These are phyloP conservation scores for Martensiomyces pterosporus DNA, from an alignment of 192 early-diverging fungal genomes.

Conservation along the genomic window DNA sequence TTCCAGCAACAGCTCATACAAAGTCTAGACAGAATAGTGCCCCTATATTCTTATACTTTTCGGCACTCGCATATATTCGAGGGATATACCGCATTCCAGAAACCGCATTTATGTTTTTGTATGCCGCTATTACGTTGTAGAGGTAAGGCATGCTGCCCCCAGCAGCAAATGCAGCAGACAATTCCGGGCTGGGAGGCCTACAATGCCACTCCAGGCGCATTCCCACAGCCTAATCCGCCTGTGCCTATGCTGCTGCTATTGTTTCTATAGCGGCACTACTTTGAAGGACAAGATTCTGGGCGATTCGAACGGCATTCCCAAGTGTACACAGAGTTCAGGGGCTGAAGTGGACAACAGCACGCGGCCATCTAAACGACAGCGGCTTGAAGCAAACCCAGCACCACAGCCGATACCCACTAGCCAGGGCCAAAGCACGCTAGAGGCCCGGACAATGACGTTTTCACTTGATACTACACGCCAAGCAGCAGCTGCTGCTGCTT, in stretches of 20 bases:
- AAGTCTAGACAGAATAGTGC: no score
- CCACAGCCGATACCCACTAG: conserved; percentile 3
- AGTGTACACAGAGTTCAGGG: conserved; percentile 39
- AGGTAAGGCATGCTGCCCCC: conserved; percentile 7
- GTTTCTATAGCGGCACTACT: conserved; percentile 8
- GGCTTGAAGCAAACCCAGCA: conserved; percentile 11
- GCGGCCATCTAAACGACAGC: conserved; percentile 32
- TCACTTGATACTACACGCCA: conserved; percentile 3
- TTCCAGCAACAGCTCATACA: no score
- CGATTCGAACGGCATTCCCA: conserved; percentile 36
- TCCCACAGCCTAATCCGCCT: no score
- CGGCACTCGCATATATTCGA: no score
- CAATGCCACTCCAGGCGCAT: no score
- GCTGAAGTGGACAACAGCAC: conserved; percentile 14
- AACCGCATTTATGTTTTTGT: no score
- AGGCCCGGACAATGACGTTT: conserved; percentile 25
- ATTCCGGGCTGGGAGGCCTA: no score
- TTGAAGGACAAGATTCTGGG: conserved; percentile 30
- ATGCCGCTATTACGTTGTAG: conserved; percentile 21
- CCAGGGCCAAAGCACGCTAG: conserved; percentile 5
- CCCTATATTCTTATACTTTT: no score
- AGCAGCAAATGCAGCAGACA: no score
- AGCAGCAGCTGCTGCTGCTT: background rate
- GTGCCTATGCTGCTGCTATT: background rate
- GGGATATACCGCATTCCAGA: no score